Percentiles rank a stretch among this genome's conserved stretches.
Evolutionary conservation across 495 filamentous ascomycete species (phyloP).

Genomic region (Ramalina peruviana): DNA sequence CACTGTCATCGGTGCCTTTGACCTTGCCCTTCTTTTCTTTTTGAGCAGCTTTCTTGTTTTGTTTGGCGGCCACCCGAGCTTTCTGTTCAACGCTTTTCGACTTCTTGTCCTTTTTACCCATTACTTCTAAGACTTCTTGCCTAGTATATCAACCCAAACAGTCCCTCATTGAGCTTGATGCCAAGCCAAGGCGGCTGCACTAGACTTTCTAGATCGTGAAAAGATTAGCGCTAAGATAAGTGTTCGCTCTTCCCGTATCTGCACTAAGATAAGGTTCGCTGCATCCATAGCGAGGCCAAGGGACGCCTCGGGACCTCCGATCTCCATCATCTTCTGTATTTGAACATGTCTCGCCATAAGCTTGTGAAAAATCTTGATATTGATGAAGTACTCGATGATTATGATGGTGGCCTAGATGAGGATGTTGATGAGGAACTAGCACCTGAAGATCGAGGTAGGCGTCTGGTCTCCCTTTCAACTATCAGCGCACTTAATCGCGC

Average conservation of each 20-base stretch:
- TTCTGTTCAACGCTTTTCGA: constrained; percentile 40
- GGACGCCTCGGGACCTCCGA: too few species aligned
- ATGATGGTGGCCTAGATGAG: constrained; percentile 36
- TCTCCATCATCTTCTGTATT: too few species aligned
- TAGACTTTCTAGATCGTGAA: too few species aligned
- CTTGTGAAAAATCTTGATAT: constrained; percentile 45
- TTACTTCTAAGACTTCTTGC: constrained; percentile 4
- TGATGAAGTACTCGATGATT: constrained; percentile 47
- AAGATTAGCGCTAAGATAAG: too few species aligned
- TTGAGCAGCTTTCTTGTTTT: constrained; percentile 47
- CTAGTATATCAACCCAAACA: too few species aligned
- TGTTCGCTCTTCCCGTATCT: too few species aligned
- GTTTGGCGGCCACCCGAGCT: constrained; percentile 38
- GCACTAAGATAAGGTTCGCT: too few species aligned
- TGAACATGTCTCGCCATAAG: constrained; percentile 48
- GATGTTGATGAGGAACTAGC: constrained; percentile 35
- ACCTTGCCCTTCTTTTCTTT: constrained; percentile 65
- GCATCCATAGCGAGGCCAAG: too few species aligned
- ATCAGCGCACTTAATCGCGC: constrained; percentile 4
- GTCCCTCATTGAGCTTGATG: too few species aligned
- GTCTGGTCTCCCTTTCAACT: constrained; percentile 5
- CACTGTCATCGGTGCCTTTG: constrained; percentile 52
- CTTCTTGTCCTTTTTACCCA: constrained; percentile 39
- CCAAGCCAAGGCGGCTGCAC: too few species aligned
- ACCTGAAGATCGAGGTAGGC: constrained; percentile 44